These are phyloP conservation scores for Cladosporium sp. DNA, from an alignment of 2,329 filamentous ascomycete species.

Conservation along the genomic window DNA sequence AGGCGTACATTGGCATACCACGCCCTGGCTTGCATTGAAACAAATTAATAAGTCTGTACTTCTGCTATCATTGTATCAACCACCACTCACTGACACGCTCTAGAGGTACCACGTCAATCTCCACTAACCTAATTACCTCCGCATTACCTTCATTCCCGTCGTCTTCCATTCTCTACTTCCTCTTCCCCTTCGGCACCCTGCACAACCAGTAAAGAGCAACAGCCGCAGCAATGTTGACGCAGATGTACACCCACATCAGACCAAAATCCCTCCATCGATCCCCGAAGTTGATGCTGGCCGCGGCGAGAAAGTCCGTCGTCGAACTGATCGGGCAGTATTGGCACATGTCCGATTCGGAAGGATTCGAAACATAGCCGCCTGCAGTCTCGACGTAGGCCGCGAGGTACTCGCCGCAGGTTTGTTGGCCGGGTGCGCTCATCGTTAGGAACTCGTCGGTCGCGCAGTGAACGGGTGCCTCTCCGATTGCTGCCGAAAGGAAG, in stretches of 20 bases:
- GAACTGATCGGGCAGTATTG: slow-evolving; percentile 41
- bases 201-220: slow-evolving; percentile 58
- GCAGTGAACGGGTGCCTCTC: slow-evolving; percentile 44
- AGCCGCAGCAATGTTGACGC: slow-evolving; percentile 57
- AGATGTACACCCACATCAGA: slow-evolving; percentile 61
- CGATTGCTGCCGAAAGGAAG: slow-evolving; percentile 35
- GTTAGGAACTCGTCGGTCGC: slow-evolving; percentile 34
- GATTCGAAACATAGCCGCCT: slow-evolving; percentile 39
- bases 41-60: too few relatives aligned
- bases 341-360: slow-evolving; percentile 39
- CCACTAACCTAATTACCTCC: too few relatives aligned
- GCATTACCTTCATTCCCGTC: too few relatives aligned
- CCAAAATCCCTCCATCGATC: slow-evolving; percentile 65
- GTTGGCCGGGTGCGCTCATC: slow-evolving; percentile 34
- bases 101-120: too few relatives aligned
- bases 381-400: slow-evolving; percentile 28
- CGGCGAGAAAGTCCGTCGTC: slow-evolving; percentile 43
- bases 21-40: too few relatives aligned
- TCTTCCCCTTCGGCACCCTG: slow-evolving; percentile 40
- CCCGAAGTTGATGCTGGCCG: slow-evolving; percentile 37
- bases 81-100: too few relatives aligned
- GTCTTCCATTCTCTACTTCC: too few relatives aligned
- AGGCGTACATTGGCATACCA: too few relatives aligned
- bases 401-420: slow-evolving; percentile 41
- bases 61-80: too few relatives aligned